Evolutionary conservation across 169 alveolate genomes (phyloP), one percentile per base, ranked within the genome.

Genomic region (Plasmodium vivax): DNA sequence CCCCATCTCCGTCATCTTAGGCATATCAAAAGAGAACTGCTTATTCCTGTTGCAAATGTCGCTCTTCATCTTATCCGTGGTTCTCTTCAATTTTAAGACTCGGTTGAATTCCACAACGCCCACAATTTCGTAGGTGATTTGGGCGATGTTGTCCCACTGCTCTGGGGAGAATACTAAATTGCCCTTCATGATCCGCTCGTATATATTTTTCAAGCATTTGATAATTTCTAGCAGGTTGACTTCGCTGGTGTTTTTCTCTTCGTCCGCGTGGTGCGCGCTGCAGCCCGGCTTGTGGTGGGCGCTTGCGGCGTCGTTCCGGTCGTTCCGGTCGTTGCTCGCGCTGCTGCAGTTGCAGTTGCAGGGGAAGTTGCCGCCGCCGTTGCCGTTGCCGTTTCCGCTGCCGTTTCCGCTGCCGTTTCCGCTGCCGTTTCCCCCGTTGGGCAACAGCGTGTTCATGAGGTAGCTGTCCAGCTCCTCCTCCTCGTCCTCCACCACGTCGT

Each of bases 131-230:
- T 85, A 85, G 0, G 93, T 75, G 4, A 85, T 85, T 43, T 85
- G 85, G n/a, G 93, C 93, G 51, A 85, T 77, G 62, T 77, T 85
- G 12, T 77, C 93, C 93, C 93, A 85, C 43, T 85, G 93, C 14
- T 85, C 93, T 16, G 51, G 81, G 19, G 93, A 47, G 79, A 85
- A 85, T 2, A 38, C 85, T 47, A 85, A 36, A 56, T 85, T 77
- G 27, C 93, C 93, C n/a, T 75, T 85, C 19, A 77, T 74, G 47
- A 85, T 85, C 34, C 81, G 79, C 12, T 75, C 93, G 41, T 77
- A 85, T 85, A 85, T 32, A 47, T 30, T 54, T 36, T 85, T 85
- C 51, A 85, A 41, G 43, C 85, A 85, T 62, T 75, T 85, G 23
- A 85, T 85, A 51, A 85, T 84, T 75, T 85, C 93, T 43, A 85